Evolutionary conservation across 306 rosid genomes (phyloP).

Genomic region (Castanospermum australe): DNA sequence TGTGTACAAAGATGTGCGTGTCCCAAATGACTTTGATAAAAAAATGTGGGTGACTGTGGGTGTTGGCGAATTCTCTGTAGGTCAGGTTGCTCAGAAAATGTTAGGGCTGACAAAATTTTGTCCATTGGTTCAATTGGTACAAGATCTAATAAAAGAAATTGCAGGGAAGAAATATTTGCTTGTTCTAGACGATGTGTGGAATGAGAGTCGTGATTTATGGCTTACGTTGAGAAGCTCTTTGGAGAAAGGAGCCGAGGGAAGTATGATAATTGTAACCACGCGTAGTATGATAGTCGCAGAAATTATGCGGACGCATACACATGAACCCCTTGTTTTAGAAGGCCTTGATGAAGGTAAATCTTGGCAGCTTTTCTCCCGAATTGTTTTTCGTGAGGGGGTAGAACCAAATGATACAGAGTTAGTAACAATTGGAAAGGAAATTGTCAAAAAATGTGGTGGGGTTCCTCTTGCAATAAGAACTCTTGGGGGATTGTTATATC

Average conservation of each 20-base stretch:
- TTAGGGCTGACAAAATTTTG: background rate
- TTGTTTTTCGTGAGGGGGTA: background rate
- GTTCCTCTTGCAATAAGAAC: too few species aligned
- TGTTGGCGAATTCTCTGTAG: too few species aligned
- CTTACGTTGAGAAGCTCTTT: background rate
- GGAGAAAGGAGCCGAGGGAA: background rate
- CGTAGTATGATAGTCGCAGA: background rate
- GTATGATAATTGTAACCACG: constrained; percentile 8
- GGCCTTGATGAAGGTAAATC: background rate
- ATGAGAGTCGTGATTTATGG: background rate
- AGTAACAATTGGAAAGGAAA: background rate
- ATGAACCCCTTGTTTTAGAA: background rate
- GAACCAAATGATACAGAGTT: background rate
- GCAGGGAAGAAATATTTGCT: too few species aligned
- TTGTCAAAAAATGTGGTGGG: too few species aligned
- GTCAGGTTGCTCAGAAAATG: background rate
- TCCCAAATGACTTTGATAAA: background rate
- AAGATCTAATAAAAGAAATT: background rate
- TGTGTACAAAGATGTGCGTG: background rate
- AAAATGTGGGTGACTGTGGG: constrained; percentile 28
- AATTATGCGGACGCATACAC: too few species aligned
- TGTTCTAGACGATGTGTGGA: too few species aligned
- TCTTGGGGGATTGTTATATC: too few species aligned
- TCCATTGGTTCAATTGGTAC: background rate
- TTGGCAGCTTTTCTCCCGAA: background rate